Base-by-base conservation (phyloP, 176 grass and related monocot genomes). In the Sorghum bicolor region DNA sequence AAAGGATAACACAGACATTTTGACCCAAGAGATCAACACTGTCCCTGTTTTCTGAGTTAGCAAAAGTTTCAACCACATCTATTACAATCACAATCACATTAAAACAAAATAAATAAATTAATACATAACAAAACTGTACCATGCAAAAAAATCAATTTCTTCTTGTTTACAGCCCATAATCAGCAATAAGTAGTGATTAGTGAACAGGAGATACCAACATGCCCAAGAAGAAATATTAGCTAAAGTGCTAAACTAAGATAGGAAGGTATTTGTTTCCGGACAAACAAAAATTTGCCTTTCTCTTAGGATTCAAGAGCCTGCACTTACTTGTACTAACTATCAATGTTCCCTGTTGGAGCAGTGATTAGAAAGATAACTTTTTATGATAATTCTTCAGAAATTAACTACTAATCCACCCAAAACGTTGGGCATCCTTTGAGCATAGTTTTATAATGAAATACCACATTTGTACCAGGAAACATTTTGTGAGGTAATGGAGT, bases 191-290 rank as follows among this genome's bases (percentile, higher is more conserved):
- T 80, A 68, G 15, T 24, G 83, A 80, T 15, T 80, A 68, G 15
- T 24, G 83, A 81, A 70, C 63, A 37, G 9, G 39, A 41, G 0
- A 37, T 64, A 66, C 39, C 8, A 22, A 61, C 16, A 57, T n/a
- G 64, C 6, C 58, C 33, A 63, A 77, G 10, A 80, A 34, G 10
- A n/a, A 40, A 43, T 17, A 60, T 74, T 80, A 67, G 57, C 10
- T 58, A 78, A 60, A 87, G 19, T 39, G 57, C 10, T 58, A 78
- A 60, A 87, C 25, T 39, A 55, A 63, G 73, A 43, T 64, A 22
- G 14, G 67, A 82, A 20, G 75, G 53, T 70, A 32, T 55, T 15
- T 2, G 0, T 50, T 67, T 70, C 62, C 1, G 34, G 20, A 36
- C 45, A 30, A 52, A 15, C 34, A 47, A 30, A 61, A 20, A 15